Evolutionary conservation across 177 flowering plant species (phyloP).

Genomic region (Tripterygium wilfordii): DNA sequence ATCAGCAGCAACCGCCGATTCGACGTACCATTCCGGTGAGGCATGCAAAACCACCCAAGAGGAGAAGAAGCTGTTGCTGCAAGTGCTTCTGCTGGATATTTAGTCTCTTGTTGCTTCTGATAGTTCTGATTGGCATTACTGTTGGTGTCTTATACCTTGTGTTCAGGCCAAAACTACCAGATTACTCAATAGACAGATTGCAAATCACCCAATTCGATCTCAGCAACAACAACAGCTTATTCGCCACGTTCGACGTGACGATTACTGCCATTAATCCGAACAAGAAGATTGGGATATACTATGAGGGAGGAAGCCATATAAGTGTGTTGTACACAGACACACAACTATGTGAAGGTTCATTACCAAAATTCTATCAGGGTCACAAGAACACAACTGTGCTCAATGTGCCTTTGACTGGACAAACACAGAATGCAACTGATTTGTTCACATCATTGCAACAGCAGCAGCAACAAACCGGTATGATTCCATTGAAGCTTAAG

Average conservation of each 20-base stretch:
- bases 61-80: slow-evolving; percentile 45
- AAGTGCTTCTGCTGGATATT: slow-evolving; percentile 65
- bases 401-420: slow-evolving; percentile 44
- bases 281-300: slow-evolving; percentile 77
- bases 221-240: slow-evolving; percentile 25
- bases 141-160: slow-evolving; percentile 56
- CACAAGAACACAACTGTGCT: slow-evolving; percentile 74
- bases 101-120: slow-evolving; percentile 31
- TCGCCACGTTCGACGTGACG: slow-evolving; percentile 45
- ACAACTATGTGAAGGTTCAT: slow-evolving; percentile 51
- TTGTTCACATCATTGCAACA: slow-evolving; percentile 32
- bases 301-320: slow-evolving; percentile 54
- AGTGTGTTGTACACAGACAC: slow-evolving; percentile 47
- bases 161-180: slow-evolving; percentile 74
- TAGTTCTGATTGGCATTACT: slow-evolving; percentile 31
- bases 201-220: slow-evolving; percentile 37
- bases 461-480: slow-evolving; percentile 50
- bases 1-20: slow-evolving; percentile 16
- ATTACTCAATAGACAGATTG: slow-evolving; percentile 58
- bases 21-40: slow-evolving; percentile 31
- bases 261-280: slow-evolving; percentile 75
- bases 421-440: slow-evolving; percentile 35
- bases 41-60: slow-evolving; percentile 43
- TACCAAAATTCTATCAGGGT: slow-evolving; percentile 89
- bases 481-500: slow-evolving; percentile 49